Conservation (phyloP, 2,329 filamentous ascomycete genomes). For the Macroventuria anomochaeta region DNA sequence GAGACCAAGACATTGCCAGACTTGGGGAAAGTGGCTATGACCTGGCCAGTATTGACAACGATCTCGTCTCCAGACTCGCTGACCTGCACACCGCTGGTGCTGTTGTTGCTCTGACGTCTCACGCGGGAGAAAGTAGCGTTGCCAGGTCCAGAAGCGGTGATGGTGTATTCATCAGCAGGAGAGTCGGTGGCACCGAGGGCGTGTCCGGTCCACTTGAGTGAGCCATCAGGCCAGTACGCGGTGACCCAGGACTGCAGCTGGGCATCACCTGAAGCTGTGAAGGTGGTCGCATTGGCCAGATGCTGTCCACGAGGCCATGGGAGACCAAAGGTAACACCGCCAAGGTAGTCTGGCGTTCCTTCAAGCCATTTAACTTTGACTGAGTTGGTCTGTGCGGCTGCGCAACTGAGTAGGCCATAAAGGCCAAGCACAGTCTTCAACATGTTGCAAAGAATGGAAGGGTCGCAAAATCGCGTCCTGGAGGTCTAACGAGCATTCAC, state of each 20-base stretch:
- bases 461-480: slow-evolving; percentile 7
- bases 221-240: slow-evolving; percentile 66
- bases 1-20: slow-evolving; percentile 40
- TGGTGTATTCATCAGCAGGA: slow-evolving; percentile 53
- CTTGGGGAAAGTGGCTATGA: slow-evolving; percentile 44
- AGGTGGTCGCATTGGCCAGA: slow-evolving; percentile 46
- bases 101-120: slow-evolving; percentile 25
- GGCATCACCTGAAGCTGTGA: slow-evolving; percentile 35
- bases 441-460: slow-evolving; percentile 23
- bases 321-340: slow-evolving; percentile 50
- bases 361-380: slow-evolving; percentile 45
- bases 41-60: slow-evolving; percentile 42
- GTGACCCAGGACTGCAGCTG: slow-evolving; percentile 63
- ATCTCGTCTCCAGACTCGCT: slow-evolving; percentile 32
- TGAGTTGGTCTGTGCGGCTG: slow-evolving; percentile 22
- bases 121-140: slow-evolving; percentile 20
- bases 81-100: slow-evolving; percentile 31
- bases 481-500: slow-evolving; percentile 1
- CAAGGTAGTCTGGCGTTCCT: slow-evolving; percentile 33
- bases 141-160: slow-evolving; percentile 44
- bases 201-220: slow-evolving; percentile 68
- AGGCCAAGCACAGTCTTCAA: slow-evolving; percentile 22
- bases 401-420: slow-evolving; percentile 23
- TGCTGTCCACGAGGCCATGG: slow-evolving; percentile 50
- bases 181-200: slow-evolving; percentile 56